Base-by-base conservation (phyloP, 257 asterid species). In the Nicotiana otophora region DNA sequence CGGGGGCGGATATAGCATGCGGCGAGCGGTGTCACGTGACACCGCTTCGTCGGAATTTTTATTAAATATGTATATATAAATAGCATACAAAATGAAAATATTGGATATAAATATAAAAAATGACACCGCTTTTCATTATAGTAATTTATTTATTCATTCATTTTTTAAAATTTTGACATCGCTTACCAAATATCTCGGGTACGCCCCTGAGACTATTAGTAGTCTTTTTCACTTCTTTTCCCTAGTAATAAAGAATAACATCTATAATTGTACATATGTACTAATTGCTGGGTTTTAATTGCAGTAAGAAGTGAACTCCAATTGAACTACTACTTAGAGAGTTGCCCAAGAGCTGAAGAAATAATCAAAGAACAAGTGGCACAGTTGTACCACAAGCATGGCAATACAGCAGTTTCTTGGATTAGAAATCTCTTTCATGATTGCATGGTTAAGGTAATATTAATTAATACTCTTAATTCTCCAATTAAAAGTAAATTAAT, bases 381-480 rank as follows among this genome's bases (percentile, higher is more conserved):
- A 66, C 54, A 42, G 2, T 75, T 95, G 2, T 91, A 92, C 74
- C 33, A 91, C 28, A 82, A 87, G 83, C 94, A 92, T 31, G 91
- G 91, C 1, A 92, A 91, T 23, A 95, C 97, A 0, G 98, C 97
- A 0, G 89, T 93, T 84, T 94, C 99, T 0, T 94, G 95, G 98
- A 46, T 95, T 62, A 85, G 99, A 86, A 93, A 89, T 82, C 89
- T 95, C 80, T 95, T 95, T 87, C 99, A 95, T 42, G 99, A 95
- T 77, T 95, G 99, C 84, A 78, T 81, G 23, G 96, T 95, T 75
- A 86, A 90, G 97, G 98, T 90, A 57, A 5, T 16, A 9, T 2
- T 58, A 58, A n/a, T 58, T 10, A 61, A 60, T 57, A 8, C 4
- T 26, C 26, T 57, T 55, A 55, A 55, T 55, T 58, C 30, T 60